Evolutionary conservation across 2,329 filamentous ascomycete species (phyloP), one percentile per base, ranked within the genome.

Genomic region (Magnaporthiopsis rhizophila): DNA sequence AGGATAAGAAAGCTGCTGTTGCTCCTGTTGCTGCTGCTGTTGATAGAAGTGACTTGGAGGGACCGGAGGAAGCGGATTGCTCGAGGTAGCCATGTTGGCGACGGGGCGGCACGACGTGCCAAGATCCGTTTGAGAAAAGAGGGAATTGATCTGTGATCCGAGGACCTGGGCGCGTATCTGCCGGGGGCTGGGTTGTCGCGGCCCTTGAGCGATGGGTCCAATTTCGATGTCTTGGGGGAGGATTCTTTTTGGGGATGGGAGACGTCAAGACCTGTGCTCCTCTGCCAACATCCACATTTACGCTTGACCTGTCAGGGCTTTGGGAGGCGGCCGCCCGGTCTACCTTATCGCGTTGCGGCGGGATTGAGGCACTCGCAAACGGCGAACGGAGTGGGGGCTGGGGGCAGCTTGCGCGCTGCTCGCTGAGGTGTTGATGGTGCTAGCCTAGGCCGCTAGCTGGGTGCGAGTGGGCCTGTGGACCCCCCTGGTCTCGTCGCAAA

Each of bases 21-120:
- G 56, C 15, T 64, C 45, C 56, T 64, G 65, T 26, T 68, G 66
- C 30, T 68, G 66, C 56, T 65, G 65, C 32, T 68, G 68, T 18
- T 69, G 65, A 34, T 69, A 67, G 60, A 63, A 64, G 61, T 69
- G 66, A 62, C 66, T 67, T 8, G 65, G 64, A 34, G 65, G 66
- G 24, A 65, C 57, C 3, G 62, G 34, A 13, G 67, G 63, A 38
- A 66, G 66, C 36, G 65, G 65, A 64, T 66, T 65, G 58, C 45
- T 65, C 60, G 67, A 65, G 53, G 67, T 66, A 26, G 68, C 65
- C 67, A 68, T 68, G 63, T 68, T 68, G 28, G 57, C 58, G 26
- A 57, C 15, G 36, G 34, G 62, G 58, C 7, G 56, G 60, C 15
- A 11, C 53, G 15, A 32, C 45, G 21, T 28, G 59, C 36, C 12